Conservation (phyloP, 2,329 filamentous ascomycete genomes). For the Coleophoma crateriformis region DNA sequence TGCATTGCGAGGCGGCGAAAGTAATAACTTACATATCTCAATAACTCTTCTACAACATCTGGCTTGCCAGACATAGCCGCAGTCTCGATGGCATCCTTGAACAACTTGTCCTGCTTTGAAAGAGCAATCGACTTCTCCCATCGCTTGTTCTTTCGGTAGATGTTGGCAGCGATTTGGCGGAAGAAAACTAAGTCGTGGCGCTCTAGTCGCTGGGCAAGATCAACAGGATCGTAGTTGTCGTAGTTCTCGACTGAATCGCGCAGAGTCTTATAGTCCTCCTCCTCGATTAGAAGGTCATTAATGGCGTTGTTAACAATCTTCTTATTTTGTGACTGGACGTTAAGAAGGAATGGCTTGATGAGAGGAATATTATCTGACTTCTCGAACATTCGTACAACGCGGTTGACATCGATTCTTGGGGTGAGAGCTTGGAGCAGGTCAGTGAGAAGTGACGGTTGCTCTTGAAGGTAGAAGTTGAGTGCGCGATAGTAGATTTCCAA, state of each 20-base stretch:
- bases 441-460: slow-evolving; percentile 93
- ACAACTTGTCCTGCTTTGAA: slow-evolving; percentile 98
- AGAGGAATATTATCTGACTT: slow-evolving; percentile 96
- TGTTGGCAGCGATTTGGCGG: slow-evolving; percentile 95
- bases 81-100: slow-evolving; percentile 99
- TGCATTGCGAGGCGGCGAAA: slow-evolving; percentile 1
- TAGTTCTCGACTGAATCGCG: slow-evolving; percentile 97
- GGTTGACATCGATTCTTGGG: slow-evolving; percentile 93
- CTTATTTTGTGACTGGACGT: slow-evolving; percentile 96
- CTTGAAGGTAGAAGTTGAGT: slow-evolving; percentile 94
- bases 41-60: slow-evolving; percentile 90
- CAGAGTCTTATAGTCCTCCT: slow-evolving; percentile 98
- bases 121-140: slow-evolving; percentile 99
- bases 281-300: slow-evolving; percentile 95
- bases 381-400: slow-evolving; percentile 98
- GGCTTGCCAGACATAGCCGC: slow-evolving; percentile 84
- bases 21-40: slow-evolving; percentile 80
- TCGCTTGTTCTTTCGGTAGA: slow-evolving; percentile 99
- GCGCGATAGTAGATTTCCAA: slow-evolving; percentile 98
- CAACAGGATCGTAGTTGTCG: slow-evolving; percentile 96
- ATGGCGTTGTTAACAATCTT: slow-evolving; percentile 96
- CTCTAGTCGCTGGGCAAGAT: slow-evolving; percentile 86
- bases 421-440: slow-evolving; percentile 89
- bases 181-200: slow-evolving; percentile 99
- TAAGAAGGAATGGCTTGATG: slow-evolving; percentile 98